phyloP scores from a whole-genome alignment of 768 basidiomycete genomes.

The Tulasnella sp. region DNA sequence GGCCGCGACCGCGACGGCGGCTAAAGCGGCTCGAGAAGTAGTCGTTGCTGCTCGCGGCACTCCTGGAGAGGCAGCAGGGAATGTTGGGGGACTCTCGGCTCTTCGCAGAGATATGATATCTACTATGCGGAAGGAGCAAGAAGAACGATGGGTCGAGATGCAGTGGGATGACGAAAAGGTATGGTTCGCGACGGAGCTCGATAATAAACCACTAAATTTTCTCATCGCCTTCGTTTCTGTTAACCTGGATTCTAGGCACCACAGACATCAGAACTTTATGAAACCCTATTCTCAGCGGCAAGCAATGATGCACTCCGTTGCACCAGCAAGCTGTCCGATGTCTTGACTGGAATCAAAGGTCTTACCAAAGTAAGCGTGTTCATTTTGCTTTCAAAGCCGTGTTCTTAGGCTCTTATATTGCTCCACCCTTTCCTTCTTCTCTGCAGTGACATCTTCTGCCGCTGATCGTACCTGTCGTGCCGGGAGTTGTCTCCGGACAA shows the following conservation, averaged over 20 bases:
- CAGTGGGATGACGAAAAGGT: slow-evolving; percentile 66
- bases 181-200: not conserved
- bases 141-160: slow-evolving; percentile 68
- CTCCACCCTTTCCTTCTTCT: no score
- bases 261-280: not conserved
- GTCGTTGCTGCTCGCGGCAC: slow-evolving; percentile 13
- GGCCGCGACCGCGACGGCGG: slow-evolving; percentile 52
- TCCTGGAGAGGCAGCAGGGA: slow-evolving; percentile 18
- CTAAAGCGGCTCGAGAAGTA: slow-evolving; percentile 31
- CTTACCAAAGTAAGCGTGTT: not conserved
- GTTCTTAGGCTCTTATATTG: not conserved
- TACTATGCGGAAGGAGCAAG: slow-evolving; percentile 68
- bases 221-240: not conserved
- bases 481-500: no score
- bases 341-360: not conserved
- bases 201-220: not conserved
- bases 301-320: not conserved
- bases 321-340: not conserved
- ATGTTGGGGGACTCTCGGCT: slow-evolving; percentile 59
- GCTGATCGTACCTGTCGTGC: not conserved
- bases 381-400: not conserved
- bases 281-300: not conserved
- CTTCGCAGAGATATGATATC: slow-evolving; percentile 73
- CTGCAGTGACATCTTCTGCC: not conserved
- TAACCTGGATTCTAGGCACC: not conserved